phyloP scores from a whole-genome alignment of 2,329 filamentous ascomycete species.

The Zymoseptoria passerinii region DNA sequence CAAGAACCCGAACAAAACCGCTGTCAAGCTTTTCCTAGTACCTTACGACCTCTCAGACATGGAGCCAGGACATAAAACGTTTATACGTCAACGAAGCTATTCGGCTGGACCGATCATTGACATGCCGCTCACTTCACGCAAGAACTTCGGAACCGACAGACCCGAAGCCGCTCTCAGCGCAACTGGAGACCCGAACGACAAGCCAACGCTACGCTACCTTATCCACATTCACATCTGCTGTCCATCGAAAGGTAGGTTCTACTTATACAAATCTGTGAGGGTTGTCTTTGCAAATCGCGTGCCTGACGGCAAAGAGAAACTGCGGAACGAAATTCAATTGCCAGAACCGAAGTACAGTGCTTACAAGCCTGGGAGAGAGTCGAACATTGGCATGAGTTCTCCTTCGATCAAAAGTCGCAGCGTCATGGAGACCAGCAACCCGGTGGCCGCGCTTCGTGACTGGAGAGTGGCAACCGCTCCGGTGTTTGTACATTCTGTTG shows the following conservation, averaged over 20 bases:
- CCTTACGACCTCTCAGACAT: slow-evolving; percentile 90
- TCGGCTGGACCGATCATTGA: slow-evolving; percentile 80
- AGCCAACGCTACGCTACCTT: slow-evolving; percentile 75
- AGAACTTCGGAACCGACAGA: slow-evolving; percentile 44
- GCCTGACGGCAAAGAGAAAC: slow-evolving; percentile 86
- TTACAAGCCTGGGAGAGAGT: slow-evolving; percentile 60
- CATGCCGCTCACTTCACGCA: slow-evolving; percentile 45
- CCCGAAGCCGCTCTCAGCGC: slow-evolving; percentile 46
- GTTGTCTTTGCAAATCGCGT: slow-evolving; percentile 96
- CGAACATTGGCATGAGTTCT: slow-evolving; percentile 18
- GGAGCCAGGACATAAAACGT: slow-evolving; percentile 90
- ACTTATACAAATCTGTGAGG: slow-evolving; percentile 82
- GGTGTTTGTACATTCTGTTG: slow-evolving; percentile 18
- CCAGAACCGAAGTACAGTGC: slow-evolving; percentile 79
- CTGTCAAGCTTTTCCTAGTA: slow-evolving; percentile 89
- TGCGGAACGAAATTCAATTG: slow-evolving; percentile 80
- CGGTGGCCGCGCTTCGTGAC: not conserved
- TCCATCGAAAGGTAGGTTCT: slow-evolving; percentile 72
- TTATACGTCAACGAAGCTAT: slow-evolving; percentile 88
- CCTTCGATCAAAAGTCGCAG: slow-evolving; percentile 11
- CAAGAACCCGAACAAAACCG: slow-evolving; percentile 97
- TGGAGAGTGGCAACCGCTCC: slow-evolving; percentile 1
- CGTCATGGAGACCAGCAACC: slow-evolving; percentile 5
- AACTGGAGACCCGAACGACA: slow-evolving; percentile 47
- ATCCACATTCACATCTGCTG: slow-evolving; percentile 91